Evolutionary conservation across 345 rosid species (phyloP).

Genomic region (Salix purpurea): DNA sequence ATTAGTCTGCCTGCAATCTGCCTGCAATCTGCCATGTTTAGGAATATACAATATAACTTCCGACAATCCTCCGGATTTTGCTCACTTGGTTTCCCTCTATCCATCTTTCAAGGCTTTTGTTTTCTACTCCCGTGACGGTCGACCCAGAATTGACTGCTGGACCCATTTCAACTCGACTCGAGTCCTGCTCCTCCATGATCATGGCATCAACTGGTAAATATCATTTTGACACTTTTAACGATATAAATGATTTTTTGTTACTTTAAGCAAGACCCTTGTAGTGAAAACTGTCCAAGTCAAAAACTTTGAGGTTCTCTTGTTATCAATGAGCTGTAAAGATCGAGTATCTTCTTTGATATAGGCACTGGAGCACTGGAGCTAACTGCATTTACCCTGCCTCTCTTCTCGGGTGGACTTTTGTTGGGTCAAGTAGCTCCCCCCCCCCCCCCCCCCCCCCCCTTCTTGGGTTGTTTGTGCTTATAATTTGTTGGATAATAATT

Average conservation of each 20-base stretch:
- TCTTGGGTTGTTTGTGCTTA: background rate
- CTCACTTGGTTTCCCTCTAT: constrained; percentile 63
- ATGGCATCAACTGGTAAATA: constrained; percentile 49
- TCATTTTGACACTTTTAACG: background rate
- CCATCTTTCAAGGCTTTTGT: constrained; percentile 69
- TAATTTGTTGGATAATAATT: constrained; percentile 4
- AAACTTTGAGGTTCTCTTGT: background rate
- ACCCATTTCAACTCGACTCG: constrained; percentile 81
- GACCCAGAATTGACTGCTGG: constrained; percentile 85
- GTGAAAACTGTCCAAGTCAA: background rate
- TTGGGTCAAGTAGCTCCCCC: constrained; percentile 62
- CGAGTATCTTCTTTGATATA: background rate
- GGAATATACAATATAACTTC: constrained; percentile 11
- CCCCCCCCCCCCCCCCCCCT: background rate
- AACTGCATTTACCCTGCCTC: constrained; percentile 92
- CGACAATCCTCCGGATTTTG: constrained; percentile 73
- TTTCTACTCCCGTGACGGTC: constrained; percentile 52
- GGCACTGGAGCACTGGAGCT: constrained; percentile 91
- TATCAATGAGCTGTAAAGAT: background rate
- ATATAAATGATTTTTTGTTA: background rate
- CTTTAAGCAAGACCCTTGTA: background rate
- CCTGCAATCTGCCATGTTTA: too few species aligned
- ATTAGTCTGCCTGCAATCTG: too few species aligned
- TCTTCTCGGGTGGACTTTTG: constrained; percentile 74
- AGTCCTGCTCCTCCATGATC: constrained; percentile 69